A percentile compares a stretch with the other conserved stretches of the same genome.
These are phyloP conservation scores for Aspergillus calidoustus DNA, from an alignment of 2,329 filamentous ascomycete genomes.

Conservation along the genomic window DNA sequence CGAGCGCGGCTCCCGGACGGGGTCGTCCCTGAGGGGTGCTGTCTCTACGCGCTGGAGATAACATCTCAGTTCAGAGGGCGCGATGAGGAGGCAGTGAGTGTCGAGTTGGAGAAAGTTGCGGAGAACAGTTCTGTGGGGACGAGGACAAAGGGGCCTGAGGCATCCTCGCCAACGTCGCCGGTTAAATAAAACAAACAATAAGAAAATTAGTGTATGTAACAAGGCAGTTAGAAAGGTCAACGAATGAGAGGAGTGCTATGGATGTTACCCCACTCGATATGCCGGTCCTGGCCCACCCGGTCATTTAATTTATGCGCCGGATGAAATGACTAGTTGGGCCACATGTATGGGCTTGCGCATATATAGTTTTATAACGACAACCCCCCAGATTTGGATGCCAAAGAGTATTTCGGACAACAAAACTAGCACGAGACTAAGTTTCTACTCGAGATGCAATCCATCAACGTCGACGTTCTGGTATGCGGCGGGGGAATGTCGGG, in stretches of 20 bases:
- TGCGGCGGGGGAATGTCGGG: conserved; percentile 37
- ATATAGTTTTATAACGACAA: too few species aligned
- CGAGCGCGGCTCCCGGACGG: conserved; percentile 15
- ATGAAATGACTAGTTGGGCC: not conserved
- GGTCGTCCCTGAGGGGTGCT: not conserved
- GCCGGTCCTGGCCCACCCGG: conserved; percentile 8
- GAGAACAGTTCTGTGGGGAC: not conserved
- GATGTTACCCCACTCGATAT: not conserved
- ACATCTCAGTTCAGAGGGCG: not conserved
- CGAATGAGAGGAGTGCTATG: too few species aligned
- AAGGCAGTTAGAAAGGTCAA: too few species aligned
- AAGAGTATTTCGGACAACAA: too few species aligned
- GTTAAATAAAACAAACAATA: too few species aligned
- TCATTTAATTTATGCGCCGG: conserved; percentile 17
- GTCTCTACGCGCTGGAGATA: not conserved
- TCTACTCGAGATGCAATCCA: conserved; percentile 22
- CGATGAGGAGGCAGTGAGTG: not conserved
- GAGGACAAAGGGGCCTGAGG: not conserved
- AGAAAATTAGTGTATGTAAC: too few species aligned
- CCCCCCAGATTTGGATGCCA: too few species aligned
- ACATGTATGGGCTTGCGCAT: not conserved
- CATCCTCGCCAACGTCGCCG: not conserved
- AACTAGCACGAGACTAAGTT: not conserved
- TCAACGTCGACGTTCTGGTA: conserved; percentile 31
- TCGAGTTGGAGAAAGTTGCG: not conserved